phyloP scores from a whole-genome alignment of 306 rosid species.

The Citrullus colocynthis region DNA sequence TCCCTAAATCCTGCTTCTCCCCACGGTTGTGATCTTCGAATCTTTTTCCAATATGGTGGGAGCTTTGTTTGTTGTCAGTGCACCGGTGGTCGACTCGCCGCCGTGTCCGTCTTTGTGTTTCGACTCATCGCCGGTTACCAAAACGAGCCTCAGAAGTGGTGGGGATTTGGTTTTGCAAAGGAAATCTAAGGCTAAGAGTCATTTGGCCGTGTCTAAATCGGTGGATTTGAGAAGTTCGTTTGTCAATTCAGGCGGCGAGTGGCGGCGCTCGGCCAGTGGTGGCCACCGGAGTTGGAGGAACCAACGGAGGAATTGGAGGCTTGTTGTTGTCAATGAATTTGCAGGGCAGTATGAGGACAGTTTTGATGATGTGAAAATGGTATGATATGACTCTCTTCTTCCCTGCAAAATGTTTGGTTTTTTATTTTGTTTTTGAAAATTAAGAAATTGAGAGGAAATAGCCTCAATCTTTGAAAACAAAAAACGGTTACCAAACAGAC shows the following conservation, averaged over 20 bases:
- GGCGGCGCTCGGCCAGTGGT: constrained; percentile 32
- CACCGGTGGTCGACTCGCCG: constrained; percentile 64
- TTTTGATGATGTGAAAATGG: constrained; percentile 80
- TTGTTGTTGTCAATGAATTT: constrained; percentile 44
- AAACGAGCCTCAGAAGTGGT: constrained; percentile 39
- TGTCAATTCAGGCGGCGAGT: constrained; percentile 37
- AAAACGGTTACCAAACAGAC: too few species aligned
- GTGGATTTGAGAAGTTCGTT: constrained; percentile 55
- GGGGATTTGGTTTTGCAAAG: constrained; percentile 42
- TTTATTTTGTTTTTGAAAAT: neutral
- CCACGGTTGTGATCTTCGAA: neutral
- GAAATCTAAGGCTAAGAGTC: constrained; percentile 16
- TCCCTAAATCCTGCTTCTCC: neutral
- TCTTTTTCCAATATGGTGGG: constrained; percentile 42
- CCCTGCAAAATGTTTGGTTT: neutral
- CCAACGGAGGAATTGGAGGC: constrained; percentile 35
- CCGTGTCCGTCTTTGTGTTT: constrained; percentile 69
- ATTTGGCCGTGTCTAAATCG: constrained; percentile 19
- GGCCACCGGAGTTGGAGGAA: constrained; percentile 35
- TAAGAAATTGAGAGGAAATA: too few species aligned
- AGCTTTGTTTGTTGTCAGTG: constrained; percentile 50
- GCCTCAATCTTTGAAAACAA: too few species aligned
- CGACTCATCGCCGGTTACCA: constrained; percentile 52
- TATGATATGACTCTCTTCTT: constrained; percentile 10
- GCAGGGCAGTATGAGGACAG: constrained; percentile 85